Evolutionary conservation across 805 yeast genomes (phyloP), one percentile per base, ranked within the genome.

Genomic region (Myxozyma geophila): DNA sequence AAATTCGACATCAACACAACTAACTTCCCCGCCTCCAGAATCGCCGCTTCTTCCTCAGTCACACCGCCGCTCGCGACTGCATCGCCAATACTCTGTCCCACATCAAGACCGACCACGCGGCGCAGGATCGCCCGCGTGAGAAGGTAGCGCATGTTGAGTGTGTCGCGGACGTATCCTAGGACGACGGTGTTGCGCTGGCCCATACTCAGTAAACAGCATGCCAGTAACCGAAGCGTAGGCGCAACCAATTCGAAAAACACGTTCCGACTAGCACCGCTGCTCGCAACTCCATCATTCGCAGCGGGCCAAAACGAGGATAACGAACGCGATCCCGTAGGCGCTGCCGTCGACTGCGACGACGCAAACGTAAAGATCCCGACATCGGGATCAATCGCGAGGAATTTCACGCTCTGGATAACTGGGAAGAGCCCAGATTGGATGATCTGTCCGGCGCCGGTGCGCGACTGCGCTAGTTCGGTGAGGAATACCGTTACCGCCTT

Each of bases 301-400:
- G 37, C 54, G 4, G 59, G 59, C 64, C 64, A 59, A 43, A 59
- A 63, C 48, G 59, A 51, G 19, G 65, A 59, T 35, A 36, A 17
- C 13, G 47, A 13, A 10, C 58, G 35, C 12, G 47, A 28, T 2
- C 40, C 52, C 12, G 47, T 54, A 17, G 57, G 13, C 13, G 46
- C 19, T 15, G 28, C 33, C 2, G 59, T 10, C 33, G 68, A 36
- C n/a, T 60, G 40, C 19, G 60, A 49, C 12, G 63, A 49, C 12
- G 63, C 33, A 21, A 46, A 58, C 12, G 66, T 58, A 23, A 67
- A 85, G 53, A 89, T 76, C 0, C 96, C 96, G 41, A 91, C 77
- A 72, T 89, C 97, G 0, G 95, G 92, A 74, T 92, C 97, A 46
- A 87, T 80, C 41, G 78, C 74, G 50, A 90, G 76, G 66, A 91